Percentiles rank a stretch among this genome's conserved stretches.
Conservation (phyloP, 495 filamentous ascomycete genomes). For the Clohesyomyces aquaticus region DNA sequence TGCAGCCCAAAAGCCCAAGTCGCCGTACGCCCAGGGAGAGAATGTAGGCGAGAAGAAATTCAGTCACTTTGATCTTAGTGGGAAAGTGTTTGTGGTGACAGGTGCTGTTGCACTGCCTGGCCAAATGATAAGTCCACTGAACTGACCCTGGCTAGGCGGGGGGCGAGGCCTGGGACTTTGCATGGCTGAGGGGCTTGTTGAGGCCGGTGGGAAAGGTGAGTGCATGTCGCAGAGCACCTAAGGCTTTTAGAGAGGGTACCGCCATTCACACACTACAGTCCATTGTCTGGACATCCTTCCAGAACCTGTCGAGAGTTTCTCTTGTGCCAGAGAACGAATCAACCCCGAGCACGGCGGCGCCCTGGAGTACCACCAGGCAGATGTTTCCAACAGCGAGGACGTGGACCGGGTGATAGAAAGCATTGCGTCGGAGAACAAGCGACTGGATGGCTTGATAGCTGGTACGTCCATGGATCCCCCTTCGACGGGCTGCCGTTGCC, state of each 20-base stretch:
- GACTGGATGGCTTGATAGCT: conserved; percentile 75
- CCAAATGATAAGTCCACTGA: conserved; percentile 3
- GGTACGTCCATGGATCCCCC: conserved; percentile 45
- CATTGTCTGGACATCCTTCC: conserved; percentile 65
- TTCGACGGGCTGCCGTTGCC: too few species aligned
- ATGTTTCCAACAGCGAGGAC: conserved; percentile 62
- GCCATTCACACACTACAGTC: conserved; percentile 49
- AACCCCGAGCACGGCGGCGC: conserved; percentile 55
- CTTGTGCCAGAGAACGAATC: conserved; percentile 54
- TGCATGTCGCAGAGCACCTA: background rate
- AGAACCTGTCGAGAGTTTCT: conserved; percentile 57
- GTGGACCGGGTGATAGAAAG: conserved; percentile 58
- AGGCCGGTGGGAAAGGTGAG: conserved; percentile 68
- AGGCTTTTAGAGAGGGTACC: background rate
- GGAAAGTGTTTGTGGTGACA: conserved; percentile 35
- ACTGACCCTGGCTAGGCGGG: conserved; percentile 27
- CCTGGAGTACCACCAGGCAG: conserved; percentile 65
- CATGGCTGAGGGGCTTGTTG: conserved; percentile 70
- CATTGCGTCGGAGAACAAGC: conserved; percentile 59
- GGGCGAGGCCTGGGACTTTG: conserved; percentile 58
- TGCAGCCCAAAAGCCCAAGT: background rate
- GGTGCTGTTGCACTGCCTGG: conserved; percentile 14
- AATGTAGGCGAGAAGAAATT: conserved; percentile 11
- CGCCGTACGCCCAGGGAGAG: conserved; percentile 15
- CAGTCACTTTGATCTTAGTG: conserved; percentile 28